phyloP scores from a whole-genome alignment of 768 basidiomycete species.

The Tricholomella constricta region DNA sequence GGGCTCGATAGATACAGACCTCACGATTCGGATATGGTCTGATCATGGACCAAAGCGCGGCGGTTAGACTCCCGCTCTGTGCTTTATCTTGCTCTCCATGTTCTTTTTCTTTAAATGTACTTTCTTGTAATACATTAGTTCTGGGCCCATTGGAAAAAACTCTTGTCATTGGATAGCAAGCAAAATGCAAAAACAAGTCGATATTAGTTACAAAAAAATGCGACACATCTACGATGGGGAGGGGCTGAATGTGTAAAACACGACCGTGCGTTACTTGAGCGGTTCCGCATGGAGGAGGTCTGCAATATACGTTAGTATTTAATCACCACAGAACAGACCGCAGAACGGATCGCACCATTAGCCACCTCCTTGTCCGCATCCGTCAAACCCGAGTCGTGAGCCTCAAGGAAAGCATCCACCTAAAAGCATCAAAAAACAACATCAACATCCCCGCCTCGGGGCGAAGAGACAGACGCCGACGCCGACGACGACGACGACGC shows the following conservation, averaged over 20 bases:
- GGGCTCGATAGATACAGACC: constrained; percentile 83
- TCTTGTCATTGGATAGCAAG: constrained; percentile 6
- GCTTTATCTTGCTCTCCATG: not conserved
- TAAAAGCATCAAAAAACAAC: constrained; percentile 24
- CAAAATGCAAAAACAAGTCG: constrained; percentile 3
- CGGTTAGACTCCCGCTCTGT: not conserved
- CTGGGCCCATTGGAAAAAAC: not conserved
- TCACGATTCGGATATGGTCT: constrained; percentile 81
- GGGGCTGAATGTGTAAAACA: not conserved
- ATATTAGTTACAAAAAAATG: constrained; percentile 8
- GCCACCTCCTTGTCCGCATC: constrained; percentile 79
- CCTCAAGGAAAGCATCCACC: constrained; percentile 95
- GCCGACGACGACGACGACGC: constrained; percentile 20
- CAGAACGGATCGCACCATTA: constrained; percentile 51
- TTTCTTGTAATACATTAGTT: constrained; percentile 1
- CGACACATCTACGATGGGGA: not conserved
- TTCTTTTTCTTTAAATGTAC: not conserved
- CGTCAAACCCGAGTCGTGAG: constrained; percentile 83
- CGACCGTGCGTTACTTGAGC: constrained; percentile 19
- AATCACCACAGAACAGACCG: not conserved
- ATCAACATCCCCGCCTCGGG: not conserved
- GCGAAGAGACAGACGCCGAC: too few species aligned
- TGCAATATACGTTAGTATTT: constrained; percentile 5
- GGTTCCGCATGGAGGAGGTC: constrained; percentile 32
- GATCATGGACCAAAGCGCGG: constrained; percentile 45